Percentiles rank a stretch among this genome's conserved stretches.
Conservation (phyloP, 352 stramenopile genomes). For the Phytophthora nicotianae region DNA sequence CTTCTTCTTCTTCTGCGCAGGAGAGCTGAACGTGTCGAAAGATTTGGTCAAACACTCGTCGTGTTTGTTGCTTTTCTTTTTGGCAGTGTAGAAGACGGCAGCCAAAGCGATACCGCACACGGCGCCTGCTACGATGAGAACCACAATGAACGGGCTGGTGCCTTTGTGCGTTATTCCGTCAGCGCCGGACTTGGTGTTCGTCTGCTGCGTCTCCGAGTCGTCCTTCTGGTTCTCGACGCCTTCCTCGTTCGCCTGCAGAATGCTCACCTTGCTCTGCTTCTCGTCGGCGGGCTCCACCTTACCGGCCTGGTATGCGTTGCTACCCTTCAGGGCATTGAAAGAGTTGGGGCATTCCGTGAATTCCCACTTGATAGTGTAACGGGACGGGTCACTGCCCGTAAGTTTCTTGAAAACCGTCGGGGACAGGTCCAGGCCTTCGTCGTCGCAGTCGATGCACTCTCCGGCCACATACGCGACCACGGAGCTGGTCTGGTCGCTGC, state of each 20-base stretch:
- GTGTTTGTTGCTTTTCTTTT: constrained; percentile 26
- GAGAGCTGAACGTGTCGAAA: constrained; percentile 39
- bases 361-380: constrained; percentile 45
- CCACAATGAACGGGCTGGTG: constrained; percentile 34
- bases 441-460: constrained; percentile 57
- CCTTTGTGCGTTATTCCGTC: neutral
- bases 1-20: constrained; percentile 34
- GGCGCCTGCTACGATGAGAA: constrained; percentile 20
- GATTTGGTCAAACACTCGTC: constrained; percentile 18
- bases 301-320: constrained; percentile 30
- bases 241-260: constrained; percentile 36
- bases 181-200: constrained; percentile 19
- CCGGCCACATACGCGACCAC: constrained; percentile 57
- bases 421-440: constrained; percentile 57
- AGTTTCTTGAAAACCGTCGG: constrained; percentile 43
- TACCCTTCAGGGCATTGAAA: constrained; percentile 14
- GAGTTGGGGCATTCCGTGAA: constrained; percentile 47
- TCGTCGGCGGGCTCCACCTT: constrained; percentile 17
- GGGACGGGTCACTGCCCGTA: constrained; percentile 34
- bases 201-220: constrained; percentile 19
- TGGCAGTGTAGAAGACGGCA: constrained; percentile 21
- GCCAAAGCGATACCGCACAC: constrained; percentile 27
- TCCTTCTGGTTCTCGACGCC: constrained; percentile 30
- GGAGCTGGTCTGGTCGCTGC: constrained; percentile 39
- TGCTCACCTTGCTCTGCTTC: constrained; percentile 25